Base-by-base conservation (phyloP, 495 filamentous ascomycete genomes). In the Lepidopterella palustris region DNA sequence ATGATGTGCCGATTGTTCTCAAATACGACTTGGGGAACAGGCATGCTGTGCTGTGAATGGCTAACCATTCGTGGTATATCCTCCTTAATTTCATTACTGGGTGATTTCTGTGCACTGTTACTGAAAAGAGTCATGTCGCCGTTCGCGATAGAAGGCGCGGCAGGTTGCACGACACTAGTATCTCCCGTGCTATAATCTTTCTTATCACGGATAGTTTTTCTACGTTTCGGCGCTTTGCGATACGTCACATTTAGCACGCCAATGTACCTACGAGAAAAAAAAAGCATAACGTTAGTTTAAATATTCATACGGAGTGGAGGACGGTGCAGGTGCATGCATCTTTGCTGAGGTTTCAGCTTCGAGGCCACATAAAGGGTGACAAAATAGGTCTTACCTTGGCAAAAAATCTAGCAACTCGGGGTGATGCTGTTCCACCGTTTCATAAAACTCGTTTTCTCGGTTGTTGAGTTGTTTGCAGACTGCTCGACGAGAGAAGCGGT, bases 401-500 rank as follows among this genome's bases (percentile, higher is more conserved):
- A 98, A 75, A 73, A 97, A 98, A 23, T 84, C 82, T 57, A 98
- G 76, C 68, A 98, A 79, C 63, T 96, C 86, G 40, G 92, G 89
- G 72, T 98, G 92, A 56, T 87, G 81, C 61, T 80, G 81, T 76
- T 98, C 93, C 63, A 98, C 86, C 55, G 85, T 93, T 72, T 98
- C 93, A 71, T 98, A 98, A 68, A 98, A 98, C 73, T 95, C 89
- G 74, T 98, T 98, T 68, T 98, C 93, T 65, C 90, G 78, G 68
- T 95, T 97, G 72, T 93, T 97, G 62, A 98, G 81, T 75, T 95
- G 90, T 72, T 98, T 98, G 79, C 95, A 97, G 18, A 98, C 92
- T 55, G 93, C 93, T 61, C 90, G 84, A 47, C 87, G 83, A 21
- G 93, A 97, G 65, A 98, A 97, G 26, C 93, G 87, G 77, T 96